Conservation (phyloP, 2,329 filamentous ascomycete genomes). For the Fusarium lateritium region DNA sequence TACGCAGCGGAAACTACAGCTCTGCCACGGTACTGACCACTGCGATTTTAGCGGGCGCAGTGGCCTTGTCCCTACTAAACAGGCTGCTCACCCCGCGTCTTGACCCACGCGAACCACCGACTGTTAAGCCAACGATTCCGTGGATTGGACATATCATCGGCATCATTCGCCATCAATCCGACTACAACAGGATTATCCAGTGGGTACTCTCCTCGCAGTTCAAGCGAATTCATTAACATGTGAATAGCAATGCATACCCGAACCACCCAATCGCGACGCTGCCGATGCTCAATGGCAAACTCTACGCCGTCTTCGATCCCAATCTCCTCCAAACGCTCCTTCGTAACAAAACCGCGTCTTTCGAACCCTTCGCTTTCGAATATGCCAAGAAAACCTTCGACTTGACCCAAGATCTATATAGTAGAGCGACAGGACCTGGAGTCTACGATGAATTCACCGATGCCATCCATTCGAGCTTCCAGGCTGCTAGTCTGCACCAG, state of each 20-base stretch:
- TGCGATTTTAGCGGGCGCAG: slow-evolving; percentile 16
- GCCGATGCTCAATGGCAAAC: slow-evolving; percentile 59
- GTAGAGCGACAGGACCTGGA: slow-evolving; percentile 34
- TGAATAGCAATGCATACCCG: slow-evolving; percentile 44
- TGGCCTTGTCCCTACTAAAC: slow-evolving; percentile 34
- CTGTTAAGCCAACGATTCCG: slow-evolving; percentile 58
- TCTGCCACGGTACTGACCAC: slow-evolving; percentile 58
- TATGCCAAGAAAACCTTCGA: slow-evolving; percentile 57
- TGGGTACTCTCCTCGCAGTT: slow-evolving; percentile 39
- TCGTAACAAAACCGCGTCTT: slow-evolving; percentile 58
- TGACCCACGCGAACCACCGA: slow-evolving; percentile 59
- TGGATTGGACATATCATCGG: slow-evolving; percentile 63
- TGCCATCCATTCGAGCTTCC: slow-evolving; percentile 52
- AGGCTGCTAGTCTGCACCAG: slow-evolving; percentile 54
- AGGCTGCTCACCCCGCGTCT: slow-evolving; percentile 38
- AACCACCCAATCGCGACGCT: slow-evolving; percentile 59
- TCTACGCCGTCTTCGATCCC: slow-evolving; percentile 62
- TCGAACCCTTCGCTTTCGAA: slow-evolving; percentile 59
- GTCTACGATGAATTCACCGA: slow-evolving; percentile 51
- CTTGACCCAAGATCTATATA: slow-evolving; percentile 51
- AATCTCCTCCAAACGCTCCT: slow-evolving; percentile 57
- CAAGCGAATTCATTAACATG: background rate
- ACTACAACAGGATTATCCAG: slow-evolving; percentile 58
- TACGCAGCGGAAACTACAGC: slow-evolving; percentile 10
- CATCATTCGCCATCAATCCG: slow-evolving; percentile 55